Conservation (phyloP, 129 eudicot genomes). For the Lactuca saligna region DNA sequence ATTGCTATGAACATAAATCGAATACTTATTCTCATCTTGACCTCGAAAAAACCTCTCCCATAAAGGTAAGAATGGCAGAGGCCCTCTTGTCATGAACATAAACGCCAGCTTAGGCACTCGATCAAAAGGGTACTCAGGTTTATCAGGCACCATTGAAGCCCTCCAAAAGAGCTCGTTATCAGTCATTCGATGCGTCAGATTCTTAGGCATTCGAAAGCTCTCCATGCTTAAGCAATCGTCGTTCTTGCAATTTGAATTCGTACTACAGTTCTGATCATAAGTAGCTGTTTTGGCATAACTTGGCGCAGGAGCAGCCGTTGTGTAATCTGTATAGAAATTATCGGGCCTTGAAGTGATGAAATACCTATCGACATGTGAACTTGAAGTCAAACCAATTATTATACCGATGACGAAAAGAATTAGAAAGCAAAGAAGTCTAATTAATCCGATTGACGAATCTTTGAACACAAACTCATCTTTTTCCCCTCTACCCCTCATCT, state of each 20-base stretch:
- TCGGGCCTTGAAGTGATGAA: constrained; percentile 46
- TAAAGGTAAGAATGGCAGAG: constrained; percentile 71
- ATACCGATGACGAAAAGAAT: constrained; percentile 72
- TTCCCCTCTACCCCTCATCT: constrained; percentile 57
- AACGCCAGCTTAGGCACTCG: constrained; percentile 92
- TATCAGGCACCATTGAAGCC: constrained; percentile 83
- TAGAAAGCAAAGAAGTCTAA: constrained; percentile 43
- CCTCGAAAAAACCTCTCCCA: constrained; percentile 91
- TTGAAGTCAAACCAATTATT: constrained; percentile 63
- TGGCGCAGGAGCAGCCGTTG: constrained; percentile 36
- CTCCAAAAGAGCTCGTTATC: constrained; percentile 93
- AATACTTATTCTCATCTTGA: constrained; percentile 52
- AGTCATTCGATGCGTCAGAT: constrained; percentile 51
- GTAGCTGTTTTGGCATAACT: constrained; percentile 17
- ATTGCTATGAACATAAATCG: constrained; percentile 77
- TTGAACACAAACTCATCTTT: constrained; percentile 55
- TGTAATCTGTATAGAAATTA: constrained; percentile 37
- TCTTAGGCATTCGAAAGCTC: constrained; percentile 51
- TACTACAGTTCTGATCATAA: constrained; percentile 21
- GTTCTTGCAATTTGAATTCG: constrained; percentile 32
- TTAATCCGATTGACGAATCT: constrained; percentile 58
- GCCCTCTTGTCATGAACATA: constrained; percentile 90
- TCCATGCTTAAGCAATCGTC: constrained; percentile 58
- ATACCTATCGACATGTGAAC: constrained; percentile 66
- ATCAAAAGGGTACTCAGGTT: constrained; percentile 58